Evolutionary conservation across 768 basidiomycete species (phyloP).

Genomic region (Xerocomus spinulosus): DNA sequence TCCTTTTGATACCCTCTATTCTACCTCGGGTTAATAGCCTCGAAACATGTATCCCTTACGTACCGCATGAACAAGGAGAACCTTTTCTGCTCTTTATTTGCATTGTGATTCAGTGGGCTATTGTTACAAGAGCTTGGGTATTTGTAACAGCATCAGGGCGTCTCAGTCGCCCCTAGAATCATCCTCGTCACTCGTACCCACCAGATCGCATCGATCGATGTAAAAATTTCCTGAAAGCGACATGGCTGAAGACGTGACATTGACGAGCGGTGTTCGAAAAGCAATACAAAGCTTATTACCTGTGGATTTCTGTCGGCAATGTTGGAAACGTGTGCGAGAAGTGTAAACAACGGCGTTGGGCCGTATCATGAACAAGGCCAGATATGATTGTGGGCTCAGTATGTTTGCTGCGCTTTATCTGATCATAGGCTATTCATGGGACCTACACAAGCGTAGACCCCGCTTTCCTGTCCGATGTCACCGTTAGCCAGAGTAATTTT

Average conservation of each 20-base stretch:
- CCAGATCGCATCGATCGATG: conserved; percentile 1
- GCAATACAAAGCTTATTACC: background rate
- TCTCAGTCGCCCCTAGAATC: conserved; percentile 1
- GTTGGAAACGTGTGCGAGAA: too few relatives aligned
- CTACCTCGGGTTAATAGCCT: conserved; percentile 27
- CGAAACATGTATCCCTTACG: conserved; percentile 29
- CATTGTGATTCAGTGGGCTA: background rate
- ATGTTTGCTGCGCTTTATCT: background rate
- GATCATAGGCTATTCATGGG: too few relatives aligned
- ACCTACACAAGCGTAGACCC: too few relatives aligned
- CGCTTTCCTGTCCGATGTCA: background rate
- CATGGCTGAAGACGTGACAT: background rate
- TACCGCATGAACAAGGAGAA: conserved; percentile 14
- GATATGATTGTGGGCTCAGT: background rate
- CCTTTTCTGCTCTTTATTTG: background rate
- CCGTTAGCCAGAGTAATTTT: background rate
- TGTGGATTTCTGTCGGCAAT: too few relatives aligned
- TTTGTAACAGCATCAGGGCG: background rate
- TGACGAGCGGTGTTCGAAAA: background rate
- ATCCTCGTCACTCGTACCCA: conserved; percentile 3
- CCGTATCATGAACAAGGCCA: background rate
- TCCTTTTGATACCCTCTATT: conserved; percentile 28
- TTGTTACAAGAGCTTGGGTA: background rate
- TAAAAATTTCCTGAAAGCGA: conserved; percentile 1
- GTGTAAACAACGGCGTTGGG: background rate